phyloP scores from a whole-genome alignment of 768 basidiomycete species.

The Tulasnella sp. region DNA sequence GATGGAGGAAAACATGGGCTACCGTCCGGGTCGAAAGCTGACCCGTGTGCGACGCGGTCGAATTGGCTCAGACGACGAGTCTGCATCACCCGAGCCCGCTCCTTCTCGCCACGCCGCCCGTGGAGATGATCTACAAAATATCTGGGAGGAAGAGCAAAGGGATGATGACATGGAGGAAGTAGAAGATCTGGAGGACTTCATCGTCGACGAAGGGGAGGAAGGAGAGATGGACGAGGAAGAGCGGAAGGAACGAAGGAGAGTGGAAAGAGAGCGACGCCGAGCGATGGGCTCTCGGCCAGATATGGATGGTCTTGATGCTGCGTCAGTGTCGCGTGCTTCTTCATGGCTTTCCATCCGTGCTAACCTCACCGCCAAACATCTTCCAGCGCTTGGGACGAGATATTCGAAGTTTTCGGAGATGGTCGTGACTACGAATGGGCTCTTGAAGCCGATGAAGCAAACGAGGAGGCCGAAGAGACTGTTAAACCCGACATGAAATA shows the following conservation, averaged over 20 bases:
- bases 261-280: constrained; percentile 63
- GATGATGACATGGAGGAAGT: constrained; percentile 35
- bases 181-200: constrained; percentile 71
- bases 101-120: constrained; percentile 53
- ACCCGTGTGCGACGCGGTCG: constrained; percentile 72
- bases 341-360: constrained; percentile 27
- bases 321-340: constrained; percentile 49
- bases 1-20: constrained; percentile 79
- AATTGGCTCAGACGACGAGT: constrained; percentile 61
- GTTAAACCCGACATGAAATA: constrained; percentile 75
- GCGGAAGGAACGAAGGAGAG: constrained; percentile 60
- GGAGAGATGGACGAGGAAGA: constrained; percentile 69
- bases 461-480: constrained; percentile 48
- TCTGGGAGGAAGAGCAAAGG: constrained; percentile 78
- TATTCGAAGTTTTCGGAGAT: constrained; percentile 93
- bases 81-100: constrained; percentile 43
- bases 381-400: constrained; percentile 86
- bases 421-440: constrained; percentile 97
- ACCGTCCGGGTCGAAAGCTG: constrained; percentile 56
- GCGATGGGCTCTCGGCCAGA: constrained; percentile 65
- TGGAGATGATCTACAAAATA: constrained; percentile 58
- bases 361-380: not conserved
- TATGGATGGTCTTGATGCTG: constrained; percentile 75
- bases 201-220: constrained; percentile 52
- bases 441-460: constrained; percentile 71